Evolutionary conservation across 345 rosid genomes (phyloP).

Genomic region (Corchorus olitorius): DNA sequence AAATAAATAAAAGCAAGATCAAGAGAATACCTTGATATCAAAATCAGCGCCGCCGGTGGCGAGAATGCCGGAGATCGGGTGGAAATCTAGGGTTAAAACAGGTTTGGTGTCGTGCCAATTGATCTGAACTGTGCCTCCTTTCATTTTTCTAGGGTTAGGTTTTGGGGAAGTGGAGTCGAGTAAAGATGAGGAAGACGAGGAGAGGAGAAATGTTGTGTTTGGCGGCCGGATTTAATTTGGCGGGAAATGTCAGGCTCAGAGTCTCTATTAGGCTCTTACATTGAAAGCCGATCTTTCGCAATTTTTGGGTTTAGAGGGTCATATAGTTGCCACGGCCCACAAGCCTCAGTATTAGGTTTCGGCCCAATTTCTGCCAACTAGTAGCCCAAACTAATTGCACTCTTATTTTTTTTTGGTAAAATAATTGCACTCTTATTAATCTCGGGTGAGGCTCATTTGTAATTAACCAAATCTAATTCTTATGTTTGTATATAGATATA

Average conservation of each 20-base stretch:
- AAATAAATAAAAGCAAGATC: not conserved
- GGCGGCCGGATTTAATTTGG: slow-evolving; percentile 30
- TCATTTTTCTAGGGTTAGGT: slow-evolving; percentile 44
- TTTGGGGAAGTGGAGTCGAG: not conserved
- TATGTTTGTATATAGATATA: too few species aligned
- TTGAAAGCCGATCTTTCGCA: too few species aligned
- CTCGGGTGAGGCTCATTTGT: too few species aligned
- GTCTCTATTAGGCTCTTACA: too few species aligned
- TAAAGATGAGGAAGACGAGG: not conserved
- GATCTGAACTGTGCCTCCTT: slow-evolving; percentile 93
- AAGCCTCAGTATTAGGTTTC: too few species aligned
- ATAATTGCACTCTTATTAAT: too few species aligned
- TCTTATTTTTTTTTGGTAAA: too few species aligned
- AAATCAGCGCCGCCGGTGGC: slow-evolving; percentile 98
- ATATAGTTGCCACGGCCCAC: too few species aligned
- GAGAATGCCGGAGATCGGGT: slow-evolving; percentile 75
- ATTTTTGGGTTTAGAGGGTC: too few species aligned
- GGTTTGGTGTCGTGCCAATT: slow-evolving; percentile 92
- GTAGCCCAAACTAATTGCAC: too few species aligned
- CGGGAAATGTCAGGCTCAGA: slow-evolving; percentile 22
- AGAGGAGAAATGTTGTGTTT: not conserved
- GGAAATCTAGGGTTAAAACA: slow-evolving; percentile 86
- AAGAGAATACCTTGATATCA: slow-evolving; percentile 70
- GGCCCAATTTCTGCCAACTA: too few species aligned
- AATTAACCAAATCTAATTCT: too few species aligned